These are phyloP conservation scores for Phycomyces nitens DNA, from an alignment of 192 early-diverging fungal genomes.

Conservation along the genomic window DNA sequence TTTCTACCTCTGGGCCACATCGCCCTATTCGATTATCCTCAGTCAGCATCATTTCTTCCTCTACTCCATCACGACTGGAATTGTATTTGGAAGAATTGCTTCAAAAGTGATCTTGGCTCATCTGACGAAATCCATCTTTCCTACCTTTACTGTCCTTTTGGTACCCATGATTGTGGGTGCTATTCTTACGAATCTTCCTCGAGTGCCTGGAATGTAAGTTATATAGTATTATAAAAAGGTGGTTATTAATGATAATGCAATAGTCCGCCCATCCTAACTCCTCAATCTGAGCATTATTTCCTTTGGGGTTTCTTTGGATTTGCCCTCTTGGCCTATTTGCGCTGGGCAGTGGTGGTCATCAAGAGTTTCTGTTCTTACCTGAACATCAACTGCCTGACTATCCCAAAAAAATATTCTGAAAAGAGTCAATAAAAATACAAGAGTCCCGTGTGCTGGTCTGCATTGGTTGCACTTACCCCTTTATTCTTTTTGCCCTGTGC, in stretches of 20 bases:
- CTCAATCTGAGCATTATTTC: conserved; percentile 65
- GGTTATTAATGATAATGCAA: too few species aligned
- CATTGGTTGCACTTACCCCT: too few species aligned
- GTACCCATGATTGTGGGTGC: conserved; percentile 76
- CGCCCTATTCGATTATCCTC: conserved; percentile 66
- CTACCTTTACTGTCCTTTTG: conserved; percentile 75
- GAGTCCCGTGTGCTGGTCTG: too few species aligned
- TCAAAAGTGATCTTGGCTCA: conserved; percentile 91
- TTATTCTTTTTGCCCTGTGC: too few species aligned
- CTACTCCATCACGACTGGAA: conserved; percentile 68
- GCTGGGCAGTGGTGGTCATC: conserved; percentile 85
- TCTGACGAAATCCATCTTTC: conserved; percentile 78
- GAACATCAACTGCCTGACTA: conserved; percentile 80
- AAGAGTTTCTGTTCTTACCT: conserved; percentile 82
- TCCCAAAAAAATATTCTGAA: conserved; percentile 36
- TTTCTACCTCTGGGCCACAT: conserved; percentile 67
- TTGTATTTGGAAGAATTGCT: conserved; percentile 83
- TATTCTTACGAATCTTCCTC: conserved; percentile 61
- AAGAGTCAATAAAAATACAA: too few species aligned
- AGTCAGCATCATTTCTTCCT: conserved; percentile 65
- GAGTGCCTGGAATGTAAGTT: conserved; percentile 39
- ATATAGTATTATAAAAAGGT: neutral
- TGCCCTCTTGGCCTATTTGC: conserved; percentile 71
- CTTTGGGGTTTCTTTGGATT: conserved; percentile 68
- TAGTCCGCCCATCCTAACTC: conserved; percentile 46